Evolutionary conservation across 116 monocot species (phyloP), one percentile per base, ranked within the genome.

Genomic region (Posidonia oceanica): DNA sequence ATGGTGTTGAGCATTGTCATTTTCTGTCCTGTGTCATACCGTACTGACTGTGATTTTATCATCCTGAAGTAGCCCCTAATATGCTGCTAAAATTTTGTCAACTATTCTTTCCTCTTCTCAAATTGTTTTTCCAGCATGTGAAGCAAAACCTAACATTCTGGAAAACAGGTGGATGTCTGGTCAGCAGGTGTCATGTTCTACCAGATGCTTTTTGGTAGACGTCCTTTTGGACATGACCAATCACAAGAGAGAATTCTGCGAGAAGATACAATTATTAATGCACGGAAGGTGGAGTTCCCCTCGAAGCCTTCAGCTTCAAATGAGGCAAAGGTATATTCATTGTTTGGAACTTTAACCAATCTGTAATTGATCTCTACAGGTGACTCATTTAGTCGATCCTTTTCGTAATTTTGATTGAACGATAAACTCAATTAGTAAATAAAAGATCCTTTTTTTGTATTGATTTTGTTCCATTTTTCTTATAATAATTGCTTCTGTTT

Each of bases 141-240:
- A 17, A n/a, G 14, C 4, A 5, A 56, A 37, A 70, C 15, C 58
- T 58, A 37, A 70, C 36, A 70, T 70, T 4, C 14, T 64, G 21
- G 14, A 2, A 54, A 48, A 63, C 74, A 98, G 98, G 93, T 98
- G 39, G 98, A 98, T 79, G 98, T 98, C 21, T 98, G 98, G 98
- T 90, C 98, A 36, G 90, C 86, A 54, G 98, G 98, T 22, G 80
- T 98, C 8, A 87, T 98, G 48, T 75, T 98, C 41, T 98, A 98
- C 76, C 98, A 98, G 75, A 98, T 98, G 98, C 88, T 98, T 4
- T 98, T 93, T 76, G 98, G 93, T 62, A 89, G 67, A 61, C 83
- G 98, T 0, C 98, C 98, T 17, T 98, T 98, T 83, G 98, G 98
- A 38, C 98, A 98, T 79, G 93, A 93, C 64, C 93, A 98, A 73